Percentiles rank a stretch among this genome's conserved stretches.
Evolutionary conservation across 352 stramenopile species (phyloP).

Genomic region (Phytophthora idaei): DNA sequence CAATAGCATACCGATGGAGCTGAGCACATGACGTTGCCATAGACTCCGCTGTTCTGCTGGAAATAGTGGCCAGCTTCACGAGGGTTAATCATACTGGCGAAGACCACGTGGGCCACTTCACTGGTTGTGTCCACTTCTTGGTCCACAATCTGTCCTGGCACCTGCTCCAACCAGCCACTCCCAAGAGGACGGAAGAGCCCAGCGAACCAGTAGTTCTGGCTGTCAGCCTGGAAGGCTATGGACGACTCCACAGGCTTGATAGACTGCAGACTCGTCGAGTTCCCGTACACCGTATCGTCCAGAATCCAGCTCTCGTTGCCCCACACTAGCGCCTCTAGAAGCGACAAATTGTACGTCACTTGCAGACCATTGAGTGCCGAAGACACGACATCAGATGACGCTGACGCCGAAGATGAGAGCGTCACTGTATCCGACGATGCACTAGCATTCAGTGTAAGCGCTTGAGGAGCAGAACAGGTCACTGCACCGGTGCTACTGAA

Average conservation of each 20-base stretch:
- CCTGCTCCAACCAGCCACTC: constrained; percentile 51
- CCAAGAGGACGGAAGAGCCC: constrained; percentile 72
- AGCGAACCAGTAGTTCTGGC: constrained; percentile 51
- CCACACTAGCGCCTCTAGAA: constrained; percentile 73
- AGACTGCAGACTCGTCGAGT: constrained; percentile 35
- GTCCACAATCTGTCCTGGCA: constrained; percentile 66
- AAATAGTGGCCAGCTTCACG: constrained; percentile 70
- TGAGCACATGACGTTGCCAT: constrained; percentile 76
- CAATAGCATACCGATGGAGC: constrained; percentile 55
- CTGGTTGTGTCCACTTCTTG: constrained; percentile 54
- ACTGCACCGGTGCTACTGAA: constrained; percentile 50
- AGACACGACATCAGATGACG: constrained; percentile 25
- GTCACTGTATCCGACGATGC: constrained; percentile 14
- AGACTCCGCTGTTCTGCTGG: constrained; percentile 65
- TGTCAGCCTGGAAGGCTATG: constrained; percentile 54
- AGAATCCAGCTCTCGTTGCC: constrained; percentile 68
- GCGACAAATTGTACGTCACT: constrained; percentile 75
- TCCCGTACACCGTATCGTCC: constrained; percentile 46
- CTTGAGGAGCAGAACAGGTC: constrained; percentile 51
- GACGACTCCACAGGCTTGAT: constrained; percentile 47
- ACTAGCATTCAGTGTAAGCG: constrained; percentile 49
- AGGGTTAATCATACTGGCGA: constrained; percentile 62
- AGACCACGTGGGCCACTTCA: constrained; percentile 57
- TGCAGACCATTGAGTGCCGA: constrained; percentile 35
- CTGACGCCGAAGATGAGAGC: constrained; percentile 33